Percentiles rank a stretch among this genome's conserved stretches.
Conservation (phyloP, 208 protist genomes). For the Leptomonas seymouri region DNA sequence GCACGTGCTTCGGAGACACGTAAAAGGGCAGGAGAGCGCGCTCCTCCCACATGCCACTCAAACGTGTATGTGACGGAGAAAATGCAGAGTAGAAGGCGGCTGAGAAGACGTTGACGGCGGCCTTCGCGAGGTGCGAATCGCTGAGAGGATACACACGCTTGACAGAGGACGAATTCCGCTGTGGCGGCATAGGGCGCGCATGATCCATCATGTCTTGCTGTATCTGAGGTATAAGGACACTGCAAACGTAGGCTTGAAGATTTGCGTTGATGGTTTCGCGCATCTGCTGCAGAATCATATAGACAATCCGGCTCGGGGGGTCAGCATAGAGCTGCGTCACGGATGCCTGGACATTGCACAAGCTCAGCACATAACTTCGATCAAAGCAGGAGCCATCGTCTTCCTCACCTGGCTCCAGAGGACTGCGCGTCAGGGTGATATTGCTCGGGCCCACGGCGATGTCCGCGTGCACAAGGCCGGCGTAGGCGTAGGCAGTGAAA, state of each 20-base stretch:
- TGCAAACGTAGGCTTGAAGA: conserved; percentile 15
- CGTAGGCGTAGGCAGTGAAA: conserved; percentile 19
- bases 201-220: conserved; percentile 2
- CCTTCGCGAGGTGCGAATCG: background rate
- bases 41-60: background rate
- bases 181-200: background rate
- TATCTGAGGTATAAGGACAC: conserved; percentile 12
- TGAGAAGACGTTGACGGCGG: background rate
- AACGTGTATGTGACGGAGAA: too few relatives aligned
- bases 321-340: conserved; percentile 4
- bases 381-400: conserved; percentile 12
- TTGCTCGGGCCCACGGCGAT: conserved; percentile 12
- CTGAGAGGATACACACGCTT: conserved; percentile 2
- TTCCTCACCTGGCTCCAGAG: background rate
- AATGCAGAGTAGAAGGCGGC: background rate
- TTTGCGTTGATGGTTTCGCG: background rate
- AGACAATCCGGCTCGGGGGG: conserved; percentile 17
- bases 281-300: background rate
- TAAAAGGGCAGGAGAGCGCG: background rate
- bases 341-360: conserved; percentile 27
- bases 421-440: background rate
- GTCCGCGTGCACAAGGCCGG: conserved; percentile 12
- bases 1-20: background rate
- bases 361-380: background rate
- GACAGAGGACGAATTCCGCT: background rate